Base-by-base conservation (phyloP, 2,329 filamentous ascomycete genomes). In the Cladosporium sp. region DNA sequence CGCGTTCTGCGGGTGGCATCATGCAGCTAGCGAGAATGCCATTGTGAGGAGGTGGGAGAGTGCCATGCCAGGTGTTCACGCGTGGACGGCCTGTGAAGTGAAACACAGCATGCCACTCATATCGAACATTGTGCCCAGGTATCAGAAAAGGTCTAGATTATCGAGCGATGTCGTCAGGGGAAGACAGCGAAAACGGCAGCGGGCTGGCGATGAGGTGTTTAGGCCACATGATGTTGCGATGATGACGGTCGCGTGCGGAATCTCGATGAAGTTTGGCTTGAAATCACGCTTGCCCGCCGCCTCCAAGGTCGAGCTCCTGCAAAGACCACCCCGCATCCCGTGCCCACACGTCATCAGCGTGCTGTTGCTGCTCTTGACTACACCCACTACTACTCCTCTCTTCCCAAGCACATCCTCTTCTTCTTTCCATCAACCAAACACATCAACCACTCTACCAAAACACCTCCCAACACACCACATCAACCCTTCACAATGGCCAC, bases 401-500 rank as follows among this genome's bases (percentile, higher is more conserved):
- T 57, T 60, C 51, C 44, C 47, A 54, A 47, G 28, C 24, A 21
- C 47, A 38, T 34, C 30, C 28, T 41, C 36, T 65, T 66, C 59
- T 55, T 51, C 59, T 61, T 54, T 51, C 38, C 51, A 60, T 67
- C 57, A 64, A 55, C 62, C 65, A 64, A 34, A 21, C 28, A 47
- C 49, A 55, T 38, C 55, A 41, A 58, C 14, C 34, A 58, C 52
- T 32, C 52, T 57, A 30, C 52, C 52, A 57, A n/a, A 58, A 32
- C 59, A 66, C 32, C 52, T 41, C 52, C 28, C 51, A 63, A 21
- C 47, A 67, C 34, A 21, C 36, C 51, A 32, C 21, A 59, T 12
- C 36, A 47, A 65, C 54, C 47, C 34, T 62, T 64, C 70, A 24
- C 75, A 81, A 87, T 87, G 85, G 83, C 85, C 67, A 85, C 84